Percentiles rank a stretch among this genome's conserved stretches.
phyloP scores from a whole-genome alignment of 805 yeast species.

The Blastobotrys chiropterorum region DNA sequence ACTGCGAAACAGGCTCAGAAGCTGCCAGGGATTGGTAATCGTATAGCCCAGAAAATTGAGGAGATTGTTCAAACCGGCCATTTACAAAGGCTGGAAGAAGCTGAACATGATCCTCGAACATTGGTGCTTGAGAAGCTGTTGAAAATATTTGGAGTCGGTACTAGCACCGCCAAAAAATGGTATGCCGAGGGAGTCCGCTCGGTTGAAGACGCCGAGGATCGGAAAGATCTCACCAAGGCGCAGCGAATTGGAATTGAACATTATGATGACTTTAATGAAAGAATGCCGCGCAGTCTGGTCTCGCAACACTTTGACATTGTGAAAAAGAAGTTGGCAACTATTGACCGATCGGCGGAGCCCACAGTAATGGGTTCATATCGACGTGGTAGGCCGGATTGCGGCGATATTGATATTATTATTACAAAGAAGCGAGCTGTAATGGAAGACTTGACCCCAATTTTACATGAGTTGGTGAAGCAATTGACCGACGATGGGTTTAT shows the following conservation, averaged over 20 bases:
- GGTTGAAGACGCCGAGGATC: constrained; percentile 33
- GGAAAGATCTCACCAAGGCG: constrained; percentile 27
- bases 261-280: constrained; percentile 41
- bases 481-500: constrained; percentile 34
- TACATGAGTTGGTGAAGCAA: constrained; percentile 22
- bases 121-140: constrained; percentile 31
- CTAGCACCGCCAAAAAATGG: constrained; percentile 36
- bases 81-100: constrained; percentile 20
- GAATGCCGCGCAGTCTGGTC: constrained; percentile 44
- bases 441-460: constrained; percentile 20
- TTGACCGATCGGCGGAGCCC: constrained; percentile 35
- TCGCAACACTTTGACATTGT: constrained; percentile 36
- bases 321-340: constrained; percentile 18
- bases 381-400: constrained; percentile 41
- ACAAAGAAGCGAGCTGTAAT: constrained; percentile 32
- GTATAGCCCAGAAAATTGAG: constrained; percentile 40
- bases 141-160: constrained; percentile 47
- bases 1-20: constrained; percentile 35
- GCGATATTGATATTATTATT: constrained; percentile 49
- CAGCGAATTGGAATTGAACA: constrained; percentile 40
- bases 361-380: constrained; percentile 48
- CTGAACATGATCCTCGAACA: constrained; percentile 21
- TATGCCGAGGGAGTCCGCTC: constrained; percentile 35
- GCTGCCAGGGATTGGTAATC: constrained; percentile 38
- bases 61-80: constrained; percentile 39